Conservation (phyloP, 1,284 basidiomycete genomes). For the Cryptococcus maquisensis region DNA sequence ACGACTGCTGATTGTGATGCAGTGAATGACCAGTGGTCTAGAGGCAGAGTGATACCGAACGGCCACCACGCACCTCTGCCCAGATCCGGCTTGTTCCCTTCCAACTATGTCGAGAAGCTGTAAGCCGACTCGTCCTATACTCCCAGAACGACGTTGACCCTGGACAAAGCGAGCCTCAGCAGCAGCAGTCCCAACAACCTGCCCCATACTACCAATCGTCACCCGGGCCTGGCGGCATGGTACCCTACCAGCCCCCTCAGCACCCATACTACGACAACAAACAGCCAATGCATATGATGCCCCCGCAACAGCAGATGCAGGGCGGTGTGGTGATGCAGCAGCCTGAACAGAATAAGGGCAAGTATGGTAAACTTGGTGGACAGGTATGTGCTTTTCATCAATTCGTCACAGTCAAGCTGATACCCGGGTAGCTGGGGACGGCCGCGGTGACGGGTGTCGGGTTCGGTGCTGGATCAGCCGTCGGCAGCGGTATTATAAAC, state of each 20-base stretch:
- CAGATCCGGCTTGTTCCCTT: conserved; percentile 39
- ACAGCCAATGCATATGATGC: conserved; percentile 13
- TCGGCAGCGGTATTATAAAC: conserved; percentile 15
- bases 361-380: conserved; percentile 38
- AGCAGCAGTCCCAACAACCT: conserved; percentile 1
- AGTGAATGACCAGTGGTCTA: conserved; percentile 46
- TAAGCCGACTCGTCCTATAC: conserved; percentile 16
- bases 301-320: conserved; percentile 19
- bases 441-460: conserved; percentile 34
- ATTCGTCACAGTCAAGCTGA: background rate
- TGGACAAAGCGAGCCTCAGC: background rate
- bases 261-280: conserved; percentile 16
- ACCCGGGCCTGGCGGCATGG: conserved; percentile 19
- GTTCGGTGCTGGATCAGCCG: conserved; percentile 30
- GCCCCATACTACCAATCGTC: conserved; percentile 11
- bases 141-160: background rate
- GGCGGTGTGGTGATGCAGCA: conserved; percentile 20
- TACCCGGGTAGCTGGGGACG: conserved; percentile 23
- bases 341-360: conserved; percentile 25
- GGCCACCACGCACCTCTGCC: conserved; percentile 27
- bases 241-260: conserved; percentile 15
- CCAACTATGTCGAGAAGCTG: conserved; percentile 44
- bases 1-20: background rate
- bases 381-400: conserved; percentile 23
- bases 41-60: conserved; percentile 35